These are phyloP conservation scores for Maudiozyma turicensis DNA, from an alignment of 805 yeast species.

Conservation along the genomic window DNA sequence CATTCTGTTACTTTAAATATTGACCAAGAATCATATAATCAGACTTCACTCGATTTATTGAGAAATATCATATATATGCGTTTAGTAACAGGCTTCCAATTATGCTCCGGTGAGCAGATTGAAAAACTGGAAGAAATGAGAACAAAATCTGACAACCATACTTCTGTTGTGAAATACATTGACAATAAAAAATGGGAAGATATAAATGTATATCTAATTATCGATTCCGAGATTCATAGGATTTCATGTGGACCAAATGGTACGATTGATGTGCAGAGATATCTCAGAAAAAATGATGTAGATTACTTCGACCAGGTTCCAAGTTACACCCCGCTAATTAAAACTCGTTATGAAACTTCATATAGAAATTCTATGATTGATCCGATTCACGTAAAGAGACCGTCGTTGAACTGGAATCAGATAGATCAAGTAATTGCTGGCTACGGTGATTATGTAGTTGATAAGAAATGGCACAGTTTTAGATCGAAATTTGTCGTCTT, in stretches of 20 bases:
- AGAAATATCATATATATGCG: conserved; percentile 82
- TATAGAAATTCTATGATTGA: conserved; percentile 52
- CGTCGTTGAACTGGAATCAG: conserved; percentile 75
- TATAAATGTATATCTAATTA: conserved; percentile 59
- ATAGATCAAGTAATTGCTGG: conserved; percentile 91
- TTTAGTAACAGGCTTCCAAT: conserved; percentile 80
- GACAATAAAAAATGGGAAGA: conserved; percentile 38
- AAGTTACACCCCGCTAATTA: conserved; percentile 45
- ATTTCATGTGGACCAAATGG: conserved; percentile 65
- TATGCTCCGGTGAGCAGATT: conserved; percentile 66
- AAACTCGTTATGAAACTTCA: conserved; percentile 68
- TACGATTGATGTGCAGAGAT: conserved; percentile 69
- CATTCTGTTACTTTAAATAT: conserved; percentile 64
- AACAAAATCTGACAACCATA: conserved; percentile 38
- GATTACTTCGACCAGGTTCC: conserved; percentile 27
- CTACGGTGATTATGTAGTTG: conserved; percentile 57
- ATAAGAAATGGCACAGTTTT: conserved; percentile 45
- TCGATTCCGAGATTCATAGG: conserved; percentile 80
- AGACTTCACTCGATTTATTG: conserved; percentile 52
- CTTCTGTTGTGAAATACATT: conserved; percentile 47
- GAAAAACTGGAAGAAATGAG: conserved; percentile 44
- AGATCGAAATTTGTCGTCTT: conserved; percentile 76
- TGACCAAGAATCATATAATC: conserved; percentile 40
- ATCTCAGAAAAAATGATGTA: conserved; percentile 34
- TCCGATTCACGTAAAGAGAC: conserved; percentile 42